phyloP scores from a whole-genome alignment of 257 asterid genomes.

The Solanum etuberosum region DNA sequence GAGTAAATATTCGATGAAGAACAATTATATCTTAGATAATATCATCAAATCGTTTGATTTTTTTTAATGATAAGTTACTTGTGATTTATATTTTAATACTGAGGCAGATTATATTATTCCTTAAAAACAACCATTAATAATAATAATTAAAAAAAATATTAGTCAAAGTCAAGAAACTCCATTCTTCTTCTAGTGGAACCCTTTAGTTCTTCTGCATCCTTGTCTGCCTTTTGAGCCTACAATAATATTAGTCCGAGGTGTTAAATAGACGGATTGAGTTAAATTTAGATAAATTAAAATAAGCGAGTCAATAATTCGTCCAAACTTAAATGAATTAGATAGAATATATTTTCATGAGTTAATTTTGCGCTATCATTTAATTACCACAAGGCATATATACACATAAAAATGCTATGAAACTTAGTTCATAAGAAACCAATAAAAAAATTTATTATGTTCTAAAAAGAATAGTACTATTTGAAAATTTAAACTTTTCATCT shows the following conservation, averaged over 20 bases:
- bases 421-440: background rate
- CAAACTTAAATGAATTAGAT: background rate
- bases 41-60: background rate
- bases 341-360: background rate
- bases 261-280: background rate
- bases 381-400: background rate
- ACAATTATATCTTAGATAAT: no score
- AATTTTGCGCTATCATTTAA: background rate
- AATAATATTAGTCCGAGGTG: background rate
- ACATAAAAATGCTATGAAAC: background rate
- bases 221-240: conserved; percentile 9
- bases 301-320: fast-evolving
- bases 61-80: background rate
- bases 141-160: background rate
- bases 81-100: background rate
- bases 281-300: background rate
- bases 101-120: background rate
- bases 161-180: conserved; percentile 19
- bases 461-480: background rate
- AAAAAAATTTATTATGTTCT: background rate
- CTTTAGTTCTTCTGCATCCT: background rate
- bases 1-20: no score
- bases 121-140: background rate
- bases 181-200: background rate
- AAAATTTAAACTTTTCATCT: background rate